Conservation (phyloP, 768 basidiomycete genomes). For the Trametes maxima region DNA sequence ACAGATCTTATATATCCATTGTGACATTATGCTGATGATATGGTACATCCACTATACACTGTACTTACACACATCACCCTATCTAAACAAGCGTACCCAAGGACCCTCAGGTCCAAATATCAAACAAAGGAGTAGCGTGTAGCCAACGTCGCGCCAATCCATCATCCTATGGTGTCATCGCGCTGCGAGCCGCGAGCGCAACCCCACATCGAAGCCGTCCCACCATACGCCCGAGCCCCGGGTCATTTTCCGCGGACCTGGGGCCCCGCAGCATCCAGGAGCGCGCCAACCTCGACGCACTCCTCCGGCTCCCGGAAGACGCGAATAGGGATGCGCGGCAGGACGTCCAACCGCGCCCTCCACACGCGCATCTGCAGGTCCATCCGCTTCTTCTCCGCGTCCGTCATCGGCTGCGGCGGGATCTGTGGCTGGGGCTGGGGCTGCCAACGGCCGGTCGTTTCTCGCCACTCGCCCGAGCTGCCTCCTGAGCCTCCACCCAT, state of each 20-base stretch:
- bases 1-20: too few relatives aligned
- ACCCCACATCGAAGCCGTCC: too few relatives aligned
- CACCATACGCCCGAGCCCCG: too few relatives aligned
- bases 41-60: too few relatives aligned
- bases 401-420: slow-evolving; percentile 37
- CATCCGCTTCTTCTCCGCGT: slow-evolving; percentile 55
- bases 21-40: too few relatives aligned
- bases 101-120: too few relatives aligned
- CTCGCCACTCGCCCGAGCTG: slow-evolving; percentile 7
- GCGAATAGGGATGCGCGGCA: slow-evolving; percentile 57
- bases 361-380: slow-evolving; percentile 68
- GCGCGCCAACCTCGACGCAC: slow-evolving; percentile 60
- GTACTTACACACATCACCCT: too few relatives aligned
- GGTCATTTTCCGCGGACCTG: slow-evolving; percentile 6
- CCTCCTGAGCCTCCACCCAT: neutral
- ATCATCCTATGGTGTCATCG: too few relatives aligned
- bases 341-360: slow-evolving; percentile 60
- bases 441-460: slow-evolving; percentile 14
- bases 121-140: too few relatives aligned
- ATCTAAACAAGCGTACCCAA: too few relatives aligned
- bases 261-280: slow-evolving; percentile 11
- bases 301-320: slow-evolving; percentile 71
- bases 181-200: too few relatives aligned
- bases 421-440: slow-evolving; percentile 2
- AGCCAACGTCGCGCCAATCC: too few relatives aligned